phyloP scores from a whole-genome alignment of 805 yeast genomes.

The Pichia cephalocereana region DNA sequence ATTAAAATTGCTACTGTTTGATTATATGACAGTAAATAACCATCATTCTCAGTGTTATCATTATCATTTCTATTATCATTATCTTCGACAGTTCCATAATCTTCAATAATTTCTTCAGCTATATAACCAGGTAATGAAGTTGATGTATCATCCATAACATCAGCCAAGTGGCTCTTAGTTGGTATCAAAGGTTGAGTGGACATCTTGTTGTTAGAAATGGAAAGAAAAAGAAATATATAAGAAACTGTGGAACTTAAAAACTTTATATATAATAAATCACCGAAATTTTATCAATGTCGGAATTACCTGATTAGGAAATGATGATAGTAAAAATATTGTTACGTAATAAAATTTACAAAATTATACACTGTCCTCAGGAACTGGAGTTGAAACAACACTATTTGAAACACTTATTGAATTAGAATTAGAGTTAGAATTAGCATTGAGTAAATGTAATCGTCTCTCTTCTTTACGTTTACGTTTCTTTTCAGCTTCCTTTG shows the following conservation, averaged over 20 bases:
- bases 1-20: slow-evolving; percentile 28
- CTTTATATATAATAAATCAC: too few species aligned
- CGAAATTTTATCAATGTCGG: background rate
- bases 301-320: background rate
- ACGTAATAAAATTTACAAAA: too few species aligned
- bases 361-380: background rate
- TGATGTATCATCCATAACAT: slow-evolving; percentile 15
- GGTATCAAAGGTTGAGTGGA: background rate
- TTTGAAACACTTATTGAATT: background rate
- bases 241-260: too few species aligned
- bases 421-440: background rate
- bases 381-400: background rate
- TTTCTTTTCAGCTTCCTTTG: slow-evolving; percentile 33
- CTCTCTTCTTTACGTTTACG: slow-evolving; percentile 12
- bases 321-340: too few species aligned
- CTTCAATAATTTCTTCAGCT: slow-evolving; percentile 21
- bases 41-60: slow-evolving; percentile 6
- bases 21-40: slow-evolving; percentile 20
- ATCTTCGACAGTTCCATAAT: slow-evolving; percentile 7
- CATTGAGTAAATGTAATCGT: slow-evolving; percentile 15
- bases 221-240: too few species aligned
- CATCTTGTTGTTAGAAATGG: background rate
- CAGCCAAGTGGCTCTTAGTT: slow-evolving; percentile 3
- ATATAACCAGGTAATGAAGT: slow-evolving; percentile 22
- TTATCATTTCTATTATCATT: too few species aligned